phyloP scores from a whole-genome alignment of 1,284 basidiomycete species.

The Apiotrichum veenhuisii region DNA sequence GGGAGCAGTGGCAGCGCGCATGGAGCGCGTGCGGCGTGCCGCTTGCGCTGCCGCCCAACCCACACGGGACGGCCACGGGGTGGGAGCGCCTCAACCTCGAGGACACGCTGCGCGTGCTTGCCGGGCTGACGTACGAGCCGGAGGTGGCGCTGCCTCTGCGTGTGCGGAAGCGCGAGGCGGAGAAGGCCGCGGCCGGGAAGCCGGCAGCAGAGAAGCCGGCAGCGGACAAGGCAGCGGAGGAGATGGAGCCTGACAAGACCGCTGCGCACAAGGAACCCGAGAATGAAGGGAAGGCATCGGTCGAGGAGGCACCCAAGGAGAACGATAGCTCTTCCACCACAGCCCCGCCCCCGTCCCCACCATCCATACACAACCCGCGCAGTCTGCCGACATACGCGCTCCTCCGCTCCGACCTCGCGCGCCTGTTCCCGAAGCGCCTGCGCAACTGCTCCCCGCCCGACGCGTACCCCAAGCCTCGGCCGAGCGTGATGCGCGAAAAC shows the following conservation, averaged over 20 bases:
- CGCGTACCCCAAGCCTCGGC: slow-evolving; percentile 25
- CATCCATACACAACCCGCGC: background rate
- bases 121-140: slow-evolving; percentile 14
- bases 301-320: background rate
- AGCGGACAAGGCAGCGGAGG: too few relatives aligned
- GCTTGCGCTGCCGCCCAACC: slow-evolving; percentile 15
- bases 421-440: slow-evolving; percentile 2
- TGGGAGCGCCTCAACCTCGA: slow-evolving; percentile 16
- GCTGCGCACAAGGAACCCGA: too few relatives aligned
- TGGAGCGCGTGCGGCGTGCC: slow-evolving; percentile 28
- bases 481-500: slow-evolving; percentile 25
- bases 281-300: too few relatives aligned
- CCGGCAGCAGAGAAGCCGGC: too few relatives aligned
- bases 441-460: background rate
- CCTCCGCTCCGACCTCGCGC: slow-evolving; percentile 5
- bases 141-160: background rate
- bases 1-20: background rate
- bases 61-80: slow-evolving; percentile 5
- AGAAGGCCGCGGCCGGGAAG: background rate
- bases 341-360: too few relatives aligned
- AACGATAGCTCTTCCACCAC: too few relatives aligned
- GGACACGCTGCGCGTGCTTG: slow-evolving; percentile 23
- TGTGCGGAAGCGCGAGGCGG: background rate
- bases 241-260: too few relatives aligned
- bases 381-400: slow-evolving; percentile 3